Evolutionary conservation across 805 yeast species (phyloP).

Genomic region (Cyberlindnera galapagoensis): DNA sequence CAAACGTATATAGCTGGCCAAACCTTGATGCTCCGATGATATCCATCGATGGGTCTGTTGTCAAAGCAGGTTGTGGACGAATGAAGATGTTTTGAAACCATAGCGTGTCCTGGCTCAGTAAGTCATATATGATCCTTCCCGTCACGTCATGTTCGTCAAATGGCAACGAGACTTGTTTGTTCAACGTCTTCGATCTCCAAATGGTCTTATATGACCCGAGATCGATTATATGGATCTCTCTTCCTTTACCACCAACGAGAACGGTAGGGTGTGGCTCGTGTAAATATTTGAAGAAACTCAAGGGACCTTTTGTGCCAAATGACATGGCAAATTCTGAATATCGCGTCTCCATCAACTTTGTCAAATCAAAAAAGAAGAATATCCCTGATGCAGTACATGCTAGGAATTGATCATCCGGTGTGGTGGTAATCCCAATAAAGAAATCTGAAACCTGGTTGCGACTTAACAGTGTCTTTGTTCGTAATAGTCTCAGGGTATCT

Average conservation of each 20-base stretch:
- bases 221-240: slow-evolving; percentile 17
- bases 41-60: no score
- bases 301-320: slow-evolving; percentile 20
- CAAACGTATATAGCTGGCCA: slow-evolving; percentile 18
- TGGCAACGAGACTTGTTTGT: no score
- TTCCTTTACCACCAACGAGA: slow-evolving; percentile 22
- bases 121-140: slow-evolving; percentile 3
- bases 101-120: slow-evolving; percentile 12
- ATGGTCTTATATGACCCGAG: slow-evolving; percentile 13
- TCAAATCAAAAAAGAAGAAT: slow-evolving; percentile 17
- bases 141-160: no score
- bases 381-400: slow-evolving; percentile 22
- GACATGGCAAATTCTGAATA: slow-evolving; percentile 21
- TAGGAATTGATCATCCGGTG: slow-evolving; percentile 8
- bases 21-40: slow-evolving; percentile 20
- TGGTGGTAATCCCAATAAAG: slow-evolving; percentile 14
- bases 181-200: slow-evolving; percentile 19
- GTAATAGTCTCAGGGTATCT: slow-evolving; percentile 10
- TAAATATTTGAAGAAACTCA: slow-evolving; percentile 17
- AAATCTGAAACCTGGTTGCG: slow-evolving; percentile 17
- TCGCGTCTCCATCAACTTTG: slow-evolving; percentile 11
- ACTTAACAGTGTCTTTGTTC: slow-evolving; percentile 16
- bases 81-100: slow-evolving; percentile 21
- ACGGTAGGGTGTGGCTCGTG: slow-evolving; percentile 3
- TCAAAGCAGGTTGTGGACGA: no score